A percentile compares a stretch with the other conserved stretches of the same genome.
These are phyloP conservation scores for Dictyostelium intermedium DNA, from an alignment of 78 protist species.

Conservation along the genomic window DNA sequence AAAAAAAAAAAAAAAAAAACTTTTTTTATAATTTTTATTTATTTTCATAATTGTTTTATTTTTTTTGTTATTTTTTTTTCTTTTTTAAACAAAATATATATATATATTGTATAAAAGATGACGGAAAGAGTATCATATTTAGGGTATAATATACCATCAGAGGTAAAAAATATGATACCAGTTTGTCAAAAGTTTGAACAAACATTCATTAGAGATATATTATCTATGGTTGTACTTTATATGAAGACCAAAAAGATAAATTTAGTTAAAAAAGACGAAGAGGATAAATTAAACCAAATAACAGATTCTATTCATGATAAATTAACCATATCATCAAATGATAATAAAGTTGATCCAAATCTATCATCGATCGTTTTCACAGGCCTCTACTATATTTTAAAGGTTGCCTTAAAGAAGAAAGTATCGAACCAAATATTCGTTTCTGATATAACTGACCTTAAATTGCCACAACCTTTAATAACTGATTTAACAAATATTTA, in stretches of 20 bases:
- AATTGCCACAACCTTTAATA: constrained; percentile 31
- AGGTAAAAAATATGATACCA: constrained; percentile 48
- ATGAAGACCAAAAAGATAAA: constrained; percentile 44
- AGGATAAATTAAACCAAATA: neutral
- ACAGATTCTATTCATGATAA: constrained; percentile 35
- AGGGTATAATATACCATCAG: constrained; percentile 59
- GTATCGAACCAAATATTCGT: neutral
- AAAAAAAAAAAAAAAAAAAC: neutral
- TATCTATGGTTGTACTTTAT: constrained; percentile 37
- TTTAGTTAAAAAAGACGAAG: constrained; percentile 11
- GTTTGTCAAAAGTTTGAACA: constrained; percentile 24
- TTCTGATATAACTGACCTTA: constrained; percentile 29
- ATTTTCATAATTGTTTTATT: neutral
- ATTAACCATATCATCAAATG: neutral
- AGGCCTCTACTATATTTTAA: constrained; percentile 49
- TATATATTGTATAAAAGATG: neutral
- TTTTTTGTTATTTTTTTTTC: neutral
- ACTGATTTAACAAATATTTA: constrained; percentile 42
- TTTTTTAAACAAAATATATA: no score
- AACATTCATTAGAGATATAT: constrained; percentile 17
- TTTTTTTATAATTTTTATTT: neutral
- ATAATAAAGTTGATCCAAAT: neutral
- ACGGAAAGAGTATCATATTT: constrained; percentile 47
- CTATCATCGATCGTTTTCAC: constrained; percentile 51
- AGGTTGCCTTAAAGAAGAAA: constrained; percentile 41